These are phyloP conservation scores for Vitis riparia DNA, from an alignment of 164 flowering plant genomes.

Conservation along the genomic window DNA sequence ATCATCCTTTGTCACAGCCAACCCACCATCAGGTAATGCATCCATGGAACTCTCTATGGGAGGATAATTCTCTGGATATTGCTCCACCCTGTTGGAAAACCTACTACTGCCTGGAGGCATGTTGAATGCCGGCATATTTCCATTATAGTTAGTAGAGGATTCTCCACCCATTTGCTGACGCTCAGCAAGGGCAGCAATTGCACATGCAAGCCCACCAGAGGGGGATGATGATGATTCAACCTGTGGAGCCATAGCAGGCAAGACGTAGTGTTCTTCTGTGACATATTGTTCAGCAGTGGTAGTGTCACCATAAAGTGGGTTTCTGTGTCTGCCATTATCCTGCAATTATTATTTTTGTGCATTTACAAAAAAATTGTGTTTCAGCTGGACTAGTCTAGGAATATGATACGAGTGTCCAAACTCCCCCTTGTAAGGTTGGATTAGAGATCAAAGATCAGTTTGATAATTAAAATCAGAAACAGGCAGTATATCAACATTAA, in stretches of 20 bases:
- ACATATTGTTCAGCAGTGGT: slow-evolving; percentile 32
- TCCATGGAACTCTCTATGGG: slow-evolving; percentile 30
- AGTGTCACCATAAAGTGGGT: slow-evolving; percentile 23
- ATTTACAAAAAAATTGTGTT: not conserved
- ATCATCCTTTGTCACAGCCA: slow-evolving; percentile 34
- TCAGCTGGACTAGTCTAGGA: not conserved
- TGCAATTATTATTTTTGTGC: slow-evolving; percentile 15
- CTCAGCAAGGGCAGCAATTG: slow-evolving; percentile 90
- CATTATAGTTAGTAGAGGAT: slow-evolving; percentile 23
- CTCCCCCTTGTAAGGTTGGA: not conserved
- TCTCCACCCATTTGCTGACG: slow-evolving; percentile 66
- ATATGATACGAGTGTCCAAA: not conserved
- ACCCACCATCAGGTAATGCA: slow-evolving; percentile 27
- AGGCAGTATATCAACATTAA: too few species aligned
- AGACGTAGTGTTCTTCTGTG: slow-evolving; percentile 24
- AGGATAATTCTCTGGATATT: slow-evolving; percentile 29
- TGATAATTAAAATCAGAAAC: too few species aligned
- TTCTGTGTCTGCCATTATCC: slow-evolving; percentile 54
- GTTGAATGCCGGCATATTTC: slow-evolving; percentile 24
- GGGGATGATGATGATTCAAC: slow-evolving; percentile 69
- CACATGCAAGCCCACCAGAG: slow-evolving; percentile 91
- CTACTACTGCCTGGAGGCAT: slow-evolving; percentile 34
- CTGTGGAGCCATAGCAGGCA: slow-evolving; percentile 28
- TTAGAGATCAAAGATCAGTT: too few species aligned
- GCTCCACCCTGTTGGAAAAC: slow-evolving; percentile 25